Evolutionary conservation across 1,284 basidiomycete species (phyloP), one percentile per base, ranked within the genome.

Genomic region (Cutaneotrichosporon sp.): DNA sequence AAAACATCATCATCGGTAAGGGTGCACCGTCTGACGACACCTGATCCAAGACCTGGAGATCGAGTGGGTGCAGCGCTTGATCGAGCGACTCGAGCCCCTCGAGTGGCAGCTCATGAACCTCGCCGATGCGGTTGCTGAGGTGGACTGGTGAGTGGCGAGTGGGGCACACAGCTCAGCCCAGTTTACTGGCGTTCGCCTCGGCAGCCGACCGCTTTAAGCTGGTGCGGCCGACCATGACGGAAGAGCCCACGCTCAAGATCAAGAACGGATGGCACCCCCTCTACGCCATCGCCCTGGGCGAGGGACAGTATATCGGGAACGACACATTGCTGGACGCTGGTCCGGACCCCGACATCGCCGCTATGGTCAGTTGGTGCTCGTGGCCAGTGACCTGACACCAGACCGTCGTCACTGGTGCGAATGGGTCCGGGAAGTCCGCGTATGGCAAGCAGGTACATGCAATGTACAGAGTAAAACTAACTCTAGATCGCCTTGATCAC

Each of bases 391-490:
- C 63, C 16, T n/a, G n/a, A n/a, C n/a, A n/a, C 20, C 71, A 97
- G 90, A 95, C 80, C 70, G 63, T 80, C 9, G 68, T 82, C 8
- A 82, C 80, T 1, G 81, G 81, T 1, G 77, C 80, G 7, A 81
- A 80, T 60, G 80, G 77, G 9, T 78, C 75, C 36, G 77, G 74
- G 47, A 79, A 97, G 87, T 95, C 92, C 63, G 89, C 95, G 8
- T 97, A 93, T 79, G 81, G 95, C 57, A 98, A 97, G 76, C 92
- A 94, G 82, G 90, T 88, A 80, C 59, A n/a, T n/a, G 33, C 14
- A 9, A 5, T 38, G 16, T 14, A 7, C n/a, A 27, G 56, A 0
- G 25, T 10, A 31, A 29, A 43, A 43, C 51, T 49, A 18, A 59
- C 29, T 10, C 20, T 69, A 92, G 87, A 85, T 89, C 67, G 95